Conservation (phyloP, 495 filamentous ascomycete species). For the Daldinia caldariorum region DNA sequence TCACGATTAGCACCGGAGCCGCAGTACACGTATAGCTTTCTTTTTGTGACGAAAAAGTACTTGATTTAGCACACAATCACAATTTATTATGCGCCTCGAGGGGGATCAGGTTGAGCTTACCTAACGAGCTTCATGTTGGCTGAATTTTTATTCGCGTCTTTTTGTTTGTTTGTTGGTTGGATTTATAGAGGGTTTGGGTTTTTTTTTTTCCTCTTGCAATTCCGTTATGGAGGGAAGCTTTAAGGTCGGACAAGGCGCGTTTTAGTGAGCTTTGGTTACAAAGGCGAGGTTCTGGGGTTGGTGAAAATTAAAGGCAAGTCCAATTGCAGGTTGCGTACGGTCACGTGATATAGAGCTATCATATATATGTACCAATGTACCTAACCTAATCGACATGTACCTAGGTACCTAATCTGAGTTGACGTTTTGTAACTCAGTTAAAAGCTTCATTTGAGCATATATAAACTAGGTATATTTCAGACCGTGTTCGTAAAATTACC, state of each 20-base stretch:
- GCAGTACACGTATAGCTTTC: conserved; percentile 39
- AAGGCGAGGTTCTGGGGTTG: conserved; percentile 18
- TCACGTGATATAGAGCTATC: conserved; percentile 26
- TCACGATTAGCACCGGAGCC: conserved; percentile 52
- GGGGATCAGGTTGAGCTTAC: conserved; percentile 64
- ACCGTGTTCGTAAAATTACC: not conserved
- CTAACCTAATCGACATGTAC: not conserved
- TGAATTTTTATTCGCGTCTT: conserved; percentile 21
- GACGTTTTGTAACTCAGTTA: not conserved
- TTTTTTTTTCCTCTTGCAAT: not conserved
- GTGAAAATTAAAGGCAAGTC: conserved; percentile 30
- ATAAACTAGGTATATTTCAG: not conserved
- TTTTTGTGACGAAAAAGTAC: conserved; percentile 24
- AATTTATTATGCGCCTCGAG: conserved; percentile 26
- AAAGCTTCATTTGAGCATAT: not conserved
- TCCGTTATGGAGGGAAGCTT: conserved; percentile 13
- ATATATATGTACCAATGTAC: not conserved
- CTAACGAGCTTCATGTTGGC: conserved; percentile 96
- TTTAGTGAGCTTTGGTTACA: conserved; percentile 31
- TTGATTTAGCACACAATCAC: conserved; percentile 46
- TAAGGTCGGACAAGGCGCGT: conserved; percentile 25
- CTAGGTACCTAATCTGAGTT: not conserved
- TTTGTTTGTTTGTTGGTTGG: not conserved
- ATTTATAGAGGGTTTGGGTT: not conserved
- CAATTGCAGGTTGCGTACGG: conserved; percentile 1